These are phyloP conservation scores for Lactuca saligna DNA, from an alignment of 129 eudicot genomes.

Conservation along the genomic window DNA sequence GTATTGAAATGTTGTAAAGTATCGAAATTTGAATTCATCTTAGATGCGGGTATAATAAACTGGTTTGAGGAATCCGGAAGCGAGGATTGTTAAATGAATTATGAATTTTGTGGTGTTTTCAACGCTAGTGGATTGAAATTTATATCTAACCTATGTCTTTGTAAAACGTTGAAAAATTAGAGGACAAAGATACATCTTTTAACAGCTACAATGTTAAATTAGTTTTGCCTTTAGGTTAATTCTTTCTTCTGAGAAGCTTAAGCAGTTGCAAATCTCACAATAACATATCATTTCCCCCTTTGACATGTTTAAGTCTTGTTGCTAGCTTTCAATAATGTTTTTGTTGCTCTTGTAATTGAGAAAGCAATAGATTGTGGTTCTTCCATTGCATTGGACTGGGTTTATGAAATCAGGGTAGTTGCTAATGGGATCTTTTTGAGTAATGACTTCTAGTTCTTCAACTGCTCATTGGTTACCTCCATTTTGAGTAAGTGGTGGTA, in stretches of 20 bases:
- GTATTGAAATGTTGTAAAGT: conserved; percentile 12
- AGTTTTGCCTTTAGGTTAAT: background rate
- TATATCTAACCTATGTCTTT: conserved; percentile 7
- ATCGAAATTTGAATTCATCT: conserved; percentile 13
- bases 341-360: conserved; percentile 9
- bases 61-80: background rate
- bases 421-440: conserved; percentile 18
- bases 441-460: conserved; percentile 7
- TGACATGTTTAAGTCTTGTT: conserved; percentile 7
- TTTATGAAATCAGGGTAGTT: conserved; percentile 1
- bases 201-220: conserved; percentile 10
- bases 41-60: conserved; percentile 18
- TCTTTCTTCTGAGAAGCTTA: background rate
- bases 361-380: background rate
- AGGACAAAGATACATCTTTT: conserved; percentile 1
- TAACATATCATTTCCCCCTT: background rate
- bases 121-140: conserved; percentile 17
- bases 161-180: conserved; percentile 14
- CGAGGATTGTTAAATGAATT: conserved; percentile 6
- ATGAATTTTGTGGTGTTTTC: background rate
- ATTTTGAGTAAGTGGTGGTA: background rate
- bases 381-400: background rate
- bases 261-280: conserved; percentile 7
- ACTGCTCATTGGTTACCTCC: background rate
- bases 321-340: background rate